These are phyloP conservation scores for Clitoria ternatea DNA, from an alignment of 306 rosid species.

Conservation along the genomic window DNA sequence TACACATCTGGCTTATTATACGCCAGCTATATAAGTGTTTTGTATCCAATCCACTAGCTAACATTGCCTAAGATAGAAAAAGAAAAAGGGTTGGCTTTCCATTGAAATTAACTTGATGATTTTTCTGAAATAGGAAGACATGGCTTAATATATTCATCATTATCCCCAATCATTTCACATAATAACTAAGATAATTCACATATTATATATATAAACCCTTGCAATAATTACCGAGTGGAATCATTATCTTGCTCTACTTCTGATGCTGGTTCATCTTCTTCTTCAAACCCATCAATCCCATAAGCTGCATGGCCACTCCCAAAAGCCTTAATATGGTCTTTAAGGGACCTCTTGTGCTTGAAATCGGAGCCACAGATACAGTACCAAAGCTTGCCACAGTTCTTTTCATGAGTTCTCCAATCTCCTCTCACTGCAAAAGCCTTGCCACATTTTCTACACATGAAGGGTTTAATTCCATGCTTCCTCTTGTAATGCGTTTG, in stretches of 20 bases:
- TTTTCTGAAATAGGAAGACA: slow-evolving; percentile 31
- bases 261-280: slow-evolving; percentile 93
- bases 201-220: slow-evolving; percentile 18
- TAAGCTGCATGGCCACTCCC: slow-evolving; percentile 89
- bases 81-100: slow-evolving; percentile 17
- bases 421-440: slow-evolving; percentile 96
- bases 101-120: slow-evolving; percentile 19
- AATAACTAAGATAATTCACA: slow-evolving; percentile 31
- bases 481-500: slow-evolving; percentile 97
- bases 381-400: slow-evolving; percentile 96
- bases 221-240: slow-evolving; percentile 34
- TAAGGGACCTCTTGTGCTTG: slow-evolving; percentile 92
- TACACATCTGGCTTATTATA: background rate
- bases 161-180: slow-evolving; percentile 22
- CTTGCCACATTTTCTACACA: slow-evolving; percentile 92
- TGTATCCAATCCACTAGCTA: slow-evolving; percentile 9
- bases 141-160: background rate
- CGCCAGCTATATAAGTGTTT: background rate
- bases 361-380: slow-evolving; percentile 96
- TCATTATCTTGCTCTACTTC: slow-evolving; percentile 92
- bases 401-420: slow-evolving; percentile 97
- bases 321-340: slow-evolving; percentile 91
- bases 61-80: background rate
- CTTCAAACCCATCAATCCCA: slow-evolving; percentile 70
- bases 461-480: slow-evolving; percentile 95